Base-by-base conservation (phyloP, 306 rosid genomes). In the Acacia confusa region DNA sequence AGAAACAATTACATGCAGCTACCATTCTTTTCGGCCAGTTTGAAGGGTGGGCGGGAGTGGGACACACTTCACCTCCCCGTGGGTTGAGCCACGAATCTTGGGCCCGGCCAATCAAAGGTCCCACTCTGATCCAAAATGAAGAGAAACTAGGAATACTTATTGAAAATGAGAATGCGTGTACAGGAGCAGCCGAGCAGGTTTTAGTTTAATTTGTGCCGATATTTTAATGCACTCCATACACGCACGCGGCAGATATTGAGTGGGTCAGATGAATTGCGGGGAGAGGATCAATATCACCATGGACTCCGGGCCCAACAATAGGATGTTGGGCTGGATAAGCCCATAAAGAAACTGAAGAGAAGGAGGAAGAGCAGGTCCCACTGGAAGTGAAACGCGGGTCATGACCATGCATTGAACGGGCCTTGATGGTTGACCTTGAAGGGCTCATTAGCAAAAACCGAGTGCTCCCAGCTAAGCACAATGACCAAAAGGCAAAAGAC, bases 401-500 rank as follows among this genome's bases (percentile, higher is more conserved):
- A 55, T 8, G 7, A 27, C 3, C 25, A 55, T n/a, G 7, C 61
- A 9, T 55, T 55, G 24, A 55, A n/a, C n/a, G 24, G 58, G 58
- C 58, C 24, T 17, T 17, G 55, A 48, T 48, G 52, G 53, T 7
- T 15, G 20, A n/a, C 17, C 63, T 61, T 61, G 69, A 61, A 61
- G 50, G 27, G 2, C 48, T 64, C 70, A 61, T 9, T 77, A 20
- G 38, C 75, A 9, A 17, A 27, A 48, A 25, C 63, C 30, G 13
- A 20, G 15, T 78, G 82, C 65, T 71, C 78, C 61, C 82, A 78
- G 86, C 82, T 78, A 78, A 78, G 82, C 82, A 77, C 53, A 52
- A 30, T 34, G 15, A 20, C 48, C 11, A 2, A 50, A 6, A 19
- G 9, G 9, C 8, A 13, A n/a, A n/a, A 19, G 61, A 4, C 48